Evolutionary conservation across 345 rosid species (phyloP).

Genomic region (Trapa bicornis): DNA sequence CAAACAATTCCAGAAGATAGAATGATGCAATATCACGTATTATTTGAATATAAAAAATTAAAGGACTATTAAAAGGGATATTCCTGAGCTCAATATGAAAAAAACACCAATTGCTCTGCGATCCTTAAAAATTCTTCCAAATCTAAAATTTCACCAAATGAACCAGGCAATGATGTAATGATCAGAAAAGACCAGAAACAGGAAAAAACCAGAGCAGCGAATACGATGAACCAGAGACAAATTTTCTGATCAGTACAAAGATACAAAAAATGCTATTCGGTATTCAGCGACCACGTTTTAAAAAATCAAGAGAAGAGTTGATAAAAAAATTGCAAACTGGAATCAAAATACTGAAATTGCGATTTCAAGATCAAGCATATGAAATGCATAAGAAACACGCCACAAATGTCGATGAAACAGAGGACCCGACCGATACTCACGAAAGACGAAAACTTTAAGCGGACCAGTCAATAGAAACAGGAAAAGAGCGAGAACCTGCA

Average conservation of each 20-base stretch:
- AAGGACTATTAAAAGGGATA: too few relatives aligned
- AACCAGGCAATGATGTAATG: not conserved
- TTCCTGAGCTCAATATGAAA: not conserved
- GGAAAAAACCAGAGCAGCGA: not conserved
- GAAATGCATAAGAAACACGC: not conserved
- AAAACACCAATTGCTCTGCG: not conserved
- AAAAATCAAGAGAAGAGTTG: not conserved
- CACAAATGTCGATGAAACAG: constrained; percentile 7
- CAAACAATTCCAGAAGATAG: not conserved
- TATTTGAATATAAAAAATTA: too few relatives aligned
- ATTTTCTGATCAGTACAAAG: not conserved
- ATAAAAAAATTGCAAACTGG: not conserved
- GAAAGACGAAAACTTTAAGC: constrained; percentile 4
- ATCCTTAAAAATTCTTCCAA: not conserved
- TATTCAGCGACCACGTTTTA: not conserved
- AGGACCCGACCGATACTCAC: not conserved
- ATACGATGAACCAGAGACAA: not conserved
- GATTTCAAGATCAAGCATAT: not conserved
- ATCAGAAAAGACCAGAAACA: not conserved
- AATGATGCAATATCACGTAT: not conserved
- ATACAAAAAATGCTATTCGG: not conserved
- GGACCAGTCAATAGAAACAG: not conserved
- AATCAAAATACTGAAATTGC: not conserved
- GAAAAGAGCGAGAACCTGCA: constrained; percentile 2
- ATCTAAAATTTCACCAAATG: not conserved